Evolutionary conservation across 177 flowering plant species (phyloP), one percentile per base, ranked within the genome.

Genomic region (Vitis hybrid): DNA sequence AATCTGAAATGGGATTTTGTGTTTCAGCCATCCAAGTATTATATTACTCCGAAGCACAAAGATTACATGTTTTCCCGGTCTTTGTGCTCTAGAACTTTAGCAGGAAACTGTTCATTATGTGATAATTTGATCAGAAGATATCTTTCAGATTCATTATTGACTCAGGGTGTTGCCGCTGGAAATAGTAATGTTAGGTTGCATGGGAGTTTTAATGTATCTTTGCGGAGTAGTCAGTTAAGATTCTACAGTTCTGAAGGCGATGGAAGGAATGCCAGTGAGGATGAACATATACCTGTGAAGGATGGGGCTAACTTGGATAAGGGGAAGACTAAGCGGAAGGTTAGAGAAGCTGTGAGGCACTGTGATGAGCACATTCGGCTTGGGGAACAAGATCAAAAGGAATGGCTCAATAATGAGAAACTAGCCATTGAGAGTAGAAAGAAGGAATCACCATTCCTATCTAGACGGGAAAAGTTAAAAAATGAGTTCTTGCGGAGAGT

Each of bases 341-440:
- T 67, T 16, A 67, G 60, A 14, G 76, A 59, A 21, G 85, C 69
- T 74, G 69, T 62, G 14, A 81, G 22, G 63, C 72, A 63, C 48
- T 65, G 57, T 69, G 90, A 90, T 84, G 87, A 83, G 31, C 99
- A 96, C 87, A 90, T 95, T 53, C 77, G 73, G 66, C 88, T 93
- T 29, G 95, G 93, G 12, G 97, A 92, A 75, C 93, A 90, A 59
- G 99, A 96, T 79, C 99, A 96, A 73, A 85, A 79, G 80, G 98
- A 93, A 58, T 96, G 99, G 99, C 87, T 96, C 7, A 72, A 77
- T 2, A 92, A 84, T 74, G 97, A 94, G 80, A 90, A 83, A 72
- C 76, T 83, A 72, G 76, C 90, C 8, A 80, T 86, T 48, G 99
- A 93, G 75, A 84, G 84, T 75, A 93, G 85, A 74, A 90, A 79